phyloP scores from a whole-genome alignment of 1,139 yeast species.

The Pichiaceae sp. region DNA sequence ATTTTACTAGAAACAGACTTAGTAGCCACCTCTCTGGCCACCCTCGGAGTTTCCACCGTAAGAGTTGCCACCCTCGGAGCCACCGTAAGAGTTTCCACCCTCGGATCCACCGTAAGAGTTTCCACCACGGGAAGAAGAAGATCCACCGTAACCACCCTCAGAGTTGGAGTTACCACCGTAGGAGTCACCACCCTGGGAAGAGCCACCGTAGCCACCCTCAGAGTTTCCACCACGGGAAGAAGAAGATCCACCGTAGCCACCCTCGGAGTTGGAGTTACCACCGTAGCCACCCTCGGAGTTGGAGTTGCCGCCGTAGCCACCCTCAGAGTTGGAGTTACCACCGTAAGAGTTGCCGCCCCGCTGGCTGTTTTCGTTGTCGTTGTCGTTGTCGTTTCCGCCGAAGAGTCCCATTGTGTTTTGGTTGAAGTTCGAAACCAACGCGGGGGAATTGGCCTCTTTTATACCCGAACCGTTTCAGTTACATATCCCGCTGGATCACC shows the following conservation, averaged over 20 bases:
- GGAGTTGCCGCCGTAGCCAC: constrained; percentile 6
- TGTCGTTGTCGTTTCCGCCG: neutral
- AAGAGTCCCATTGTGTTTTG: constrained; percentile 2
- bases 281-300: constrained; percentile 8
- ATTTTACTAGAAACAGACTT: too few relatives aligned
- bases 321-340: constrained; percentile 6
- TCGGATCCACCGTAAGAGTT: constrained; percentile 12
- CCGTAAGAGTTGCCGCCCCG: neutral
- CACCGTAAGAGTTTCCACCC: constrained; percentile 13
- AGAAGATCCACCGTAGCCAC: constrained; percentile 10
- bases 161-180: constrained; percentile 5
- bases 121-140: constrained; percentile 5
- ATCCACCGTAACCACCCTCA: neutral
- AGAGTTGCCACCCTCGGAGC: constrained; percentile 5
- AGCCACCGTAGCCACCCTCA: constrained; percentile 5
- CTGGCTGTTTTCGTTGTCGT: constrained; percentile 7
- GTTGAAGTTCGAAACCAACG: neutral
- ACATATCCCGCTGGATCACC: too few relatives aligned
- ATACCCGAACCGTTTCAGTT: too few relatives aligned
- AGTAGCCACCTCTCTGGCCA: neutral
- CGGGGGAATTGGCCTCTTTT: too few relatives aligned
- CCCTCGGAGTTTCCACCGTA: too few relatives aligned
- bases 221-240: constrained; percentile 12
- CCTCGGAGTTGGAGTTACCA: constrained; percentile 2
- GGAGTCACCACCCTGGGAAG: constrained; percentile 7